phyloP scores from a whole-genome alignment of 352 stramenopile genomes.

The Elongisporangium undulatum region DNA sequence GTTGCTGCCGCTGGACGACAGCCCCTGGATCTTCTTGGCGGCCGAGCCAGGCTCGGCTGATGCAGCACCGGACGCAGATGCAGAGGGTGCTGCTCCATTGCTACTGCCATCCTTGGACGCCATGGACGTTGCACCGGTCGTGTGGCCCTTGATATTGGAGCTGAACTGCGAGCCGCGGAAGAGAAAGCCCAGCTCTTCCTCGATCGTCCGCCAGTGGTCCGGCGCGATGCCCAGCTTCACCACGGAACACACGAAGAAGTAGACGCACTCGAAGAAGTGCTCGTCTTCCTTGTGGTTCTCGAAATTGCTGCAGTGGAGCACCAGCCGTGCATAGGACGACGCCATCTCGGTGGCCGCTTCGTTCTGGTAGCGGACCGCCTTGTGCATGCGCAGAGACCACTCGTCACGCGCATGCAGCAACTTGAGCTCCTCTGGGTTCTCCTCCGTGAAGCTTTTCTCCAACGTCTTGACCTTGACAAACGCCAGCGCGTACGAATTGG shows the following conservation, averaged over 20 bases:
- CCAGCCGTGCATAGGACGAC: slow-evolving; percentile 54
- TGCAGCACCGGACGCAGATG: slow-evolving; percentile 9
- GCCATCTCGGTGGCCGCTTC: slow-evolving; percentile 26
- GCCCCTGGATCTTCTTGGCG: slow-evolving; percentile 20
- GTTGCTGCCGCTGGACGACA: slow-evolving; percentile 11
- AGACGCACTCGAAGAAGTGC: slow-evolving; percentile 77
- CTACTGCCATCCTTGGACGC: slow-evolving; percentile 14
- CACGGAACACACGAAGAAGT: slow-evolving; percentile 72
- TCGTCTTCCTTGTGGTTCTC: slow-evolving; percentile 83
- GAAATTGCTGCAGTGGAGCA: slow-evolving; percentile 81
- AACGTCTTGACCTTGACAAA: slow-evolving; percentile 55
- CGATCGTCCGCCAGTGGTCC: slow-evolving; percentile 52
- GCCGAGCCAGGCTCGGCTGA: slow-evolving; percentile 4
- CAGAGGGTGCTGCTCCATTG: not conserved
- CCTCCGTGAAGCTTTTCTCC: slow-evolving; percentile 32
- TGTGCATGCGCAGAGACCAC: not conserved
- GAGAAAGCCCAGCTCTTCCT: slow-evolving; percentile 68
- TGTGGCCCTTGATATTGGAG: slow-evolving; percentile 46
- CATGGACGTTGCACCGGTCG: slow-evolving; percentile 4
- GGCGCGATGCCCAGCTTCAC: slow-evolving; percentile 56
- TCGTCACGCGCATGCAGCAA: not conserved
- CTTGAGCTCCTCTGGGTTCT: not conserved
- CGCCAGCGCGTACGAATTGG: slow-evolving; percentile 57
- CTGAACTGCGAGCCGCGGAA: slow-evolving; percentile 77
- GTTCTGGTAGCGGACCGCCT: not conserved